Percentiles rank a stretch among this genome's conserved stretches.
Conservation (phyloP, 441 rosid genomes). For the Mallotus japonicus region DNA sequence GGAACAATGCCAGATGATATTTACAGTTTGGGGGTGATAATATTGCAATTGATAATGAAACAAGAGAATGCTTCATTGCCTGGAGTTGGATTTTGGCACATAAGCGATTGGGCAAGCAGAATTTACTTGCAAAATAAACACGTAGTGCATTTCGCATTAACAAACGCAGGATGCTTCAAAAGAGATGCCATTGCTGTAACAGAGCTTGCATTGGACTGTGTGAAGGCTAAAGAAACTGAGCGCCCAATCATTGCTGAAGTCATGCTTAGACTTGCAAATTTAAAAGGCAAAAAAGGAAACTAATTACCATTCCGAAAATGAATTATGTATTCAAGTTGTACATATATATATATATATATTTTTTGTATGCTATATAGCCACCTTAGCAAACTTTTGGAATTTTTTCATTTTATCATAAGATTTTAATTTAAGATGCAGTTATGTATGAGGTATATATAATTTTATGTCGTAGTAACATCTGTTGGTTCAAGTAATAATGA, state of each 20-base stretch:
- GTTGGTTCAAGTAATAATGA: no score
- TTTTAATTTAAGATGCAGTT: no score
- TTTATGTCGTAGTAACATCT: no score
- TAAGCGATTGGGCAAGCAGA: neutral
- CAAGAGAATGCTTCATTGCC: neutral
- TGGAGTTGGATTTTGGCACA: neutral
- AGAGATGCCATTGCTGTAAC: neutral
- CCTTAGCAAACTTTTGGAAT: no score
- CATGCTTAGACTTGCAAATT: neutral
- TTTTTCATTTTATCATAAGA: no score
- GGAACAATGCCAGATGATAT: constrained; percentile 1
- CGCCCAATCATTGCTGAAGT: constrained; percentile 5
- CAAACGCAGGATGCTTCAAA: neutral
- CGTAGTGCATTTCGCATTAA: neutral
- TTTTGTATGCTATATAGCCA: no score
- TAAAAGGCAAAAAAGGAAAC: neutral
- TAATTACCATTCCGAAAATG: no score
- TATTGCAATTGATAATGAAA: constrained; percentile 1
- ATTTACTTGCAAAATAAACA: neutral
- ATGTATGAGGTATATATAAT: no score
- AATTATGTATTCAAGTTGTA: no score
- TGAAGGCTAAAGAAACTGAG: neutral
- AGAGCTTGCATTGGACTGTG: neutral
- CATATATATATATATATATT: no score
- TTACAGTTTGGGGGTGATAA: neutral